Percentiles rank a stretch among this genome's conserved stretches.
Evolutionary conservation across 169 alveolate genomes (phyloP).

Genomic region (Cryptosporidium bovis): DNA sequence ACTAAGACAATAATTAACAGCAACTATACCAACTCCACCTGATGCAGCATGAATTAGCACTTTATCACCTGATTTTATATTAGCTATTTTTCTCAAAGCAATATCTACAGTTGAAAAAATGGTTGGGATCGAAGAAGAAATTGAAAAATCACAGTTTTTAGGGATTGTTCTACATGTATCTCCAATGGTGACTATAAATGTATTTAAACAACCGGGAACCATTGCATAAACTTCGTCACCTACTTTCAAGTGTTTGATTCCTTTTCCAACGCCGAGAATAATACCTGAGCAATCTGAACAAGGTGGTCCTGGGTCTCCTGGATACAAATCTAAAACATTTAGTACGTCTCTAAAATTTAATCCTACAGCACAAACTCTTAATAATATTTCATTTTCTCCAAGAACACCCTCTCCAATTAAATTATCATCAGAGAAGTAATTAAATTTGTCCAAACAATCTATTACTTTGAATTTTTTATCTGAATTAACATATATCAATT

Average conservation of each 20-base stretch:
- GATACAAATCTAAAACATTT: constrained; percentile 75
- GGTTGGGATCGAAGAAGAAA: constrained; percentile 56
- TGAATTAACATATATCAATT: constrained; percentile 8
- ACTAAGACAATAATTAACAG: constrained; percentile 66
- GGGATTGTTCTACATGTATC: constrained; percentile 62
- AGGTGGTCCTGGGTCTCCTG: constrained; percentile 73
- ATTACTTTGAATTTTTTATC: constrained; percentile 5
- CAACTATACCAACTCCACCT: constrained; percentile 73
- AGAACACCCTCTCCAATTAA: not conserved
- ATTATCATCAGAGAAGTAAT: not conserved
- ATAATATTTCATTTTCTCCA: constrained; percentile 70
- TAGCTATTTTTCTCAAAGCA: constrained; percentile 37
- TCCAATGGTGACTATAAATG: constrained; percentile 56
- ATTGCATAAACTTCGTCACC: constrained; percentile 75
- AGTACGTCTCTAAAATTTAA: constrained; percentile 79
- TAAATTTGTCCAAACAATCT: constrained; percentile 9
- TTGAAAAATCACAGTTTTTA: constrained; percentile 49
- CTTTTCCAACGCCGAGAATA: constrained; percentile 63
- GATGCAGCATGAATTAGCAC: constrained; percentile 74
- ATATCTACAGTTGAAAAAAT: constrained; percentile 65
- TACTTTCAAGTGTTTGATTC: constrained; percentile 33
- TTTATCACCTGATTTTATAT: constrained; percentile 55
- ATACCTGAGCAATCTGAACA: constrained; percentile 72
- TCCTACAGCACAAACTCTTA: constrained; percentile 79
- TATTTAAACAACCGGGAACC: constrained; percentile 74